phyloP scores from a whole-genome alignment of 768 basidiomycete species.

The Dioszegia aurantiaca region DNA sequence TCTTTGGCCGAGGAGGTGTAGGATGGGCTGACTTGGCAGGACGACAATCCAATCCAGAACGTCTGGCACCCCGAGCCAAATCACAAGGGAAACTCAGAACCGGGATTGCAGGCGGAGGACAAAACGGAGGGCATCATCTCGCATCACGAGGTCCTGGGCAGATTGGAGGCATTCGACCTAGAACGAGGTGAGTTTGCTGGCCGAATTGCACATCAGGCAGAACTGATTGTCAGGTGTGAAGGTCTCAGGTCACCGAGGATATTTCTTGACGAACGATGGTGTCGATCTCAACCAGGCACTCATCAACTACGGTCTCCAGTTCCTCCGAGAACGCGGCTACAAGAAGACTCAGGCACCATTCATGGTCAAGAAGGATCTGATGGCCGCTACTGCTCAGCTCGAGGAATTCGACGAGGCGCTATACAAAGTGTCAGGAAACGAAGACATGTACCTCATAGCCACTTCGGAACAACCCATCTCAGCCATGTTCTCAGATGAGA shows the following conservation, averaged over 20 bases:
- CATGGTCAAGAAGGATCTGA: slow-evolving; percentile 96
- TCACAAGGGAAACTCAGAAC: slow-evolving; percentile 57
- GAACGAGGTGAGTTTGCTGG: slow-evolving; percentile 76
- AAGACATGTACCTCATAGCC: slow-evolving; percentile 98
- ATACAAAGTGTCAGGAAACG: slow-evolving; percentile 78
- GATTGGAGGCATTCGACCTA: slow-evolving; percentile 92
- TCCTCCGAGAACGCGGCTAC: slow-evolving; percentile 74
- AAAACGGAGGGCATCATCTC: slow-evolving; percentile 73
- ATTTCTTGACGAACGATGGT: slow-evolving; percentile 92
- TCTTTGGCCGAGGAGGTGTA: not conserved
- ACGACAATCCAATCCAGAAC: slow-evolving; percentile 77
- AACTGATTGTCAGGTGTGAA: slow-evolving; percentile 55
- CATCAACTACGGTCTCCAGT: slow-evolving; percentile 90
- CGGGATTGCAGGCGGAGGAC: slow-evolving; percentile 57
- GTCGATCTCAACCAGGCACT: slow-evolving; percentile 96
- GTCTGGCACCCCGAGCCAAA: slow-evolving; percentile 81
- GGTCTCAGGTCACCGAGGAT: slow-evolving; percentile 91
- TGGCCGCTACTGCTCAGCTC: slow-evolving; percentile 96
- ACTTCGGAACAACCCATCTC: slow-evolving; percentile 99
- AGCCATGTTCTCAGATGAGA: slow-evolving; percentile 89
- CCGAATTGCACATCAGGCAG: not conserved
- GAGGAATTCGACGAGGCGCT: slow-evolving; percentile 98
- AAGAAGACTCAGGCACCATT: slow-evolving; percentile 96
- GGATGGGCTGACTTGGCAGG: slow-evolving; percentile 56
- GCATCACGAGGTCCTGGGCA: slow-evolving; percentile 94